Conservation (phyloP, 1,139 yeast species). For the Diutina mesorugosa region DNA sequence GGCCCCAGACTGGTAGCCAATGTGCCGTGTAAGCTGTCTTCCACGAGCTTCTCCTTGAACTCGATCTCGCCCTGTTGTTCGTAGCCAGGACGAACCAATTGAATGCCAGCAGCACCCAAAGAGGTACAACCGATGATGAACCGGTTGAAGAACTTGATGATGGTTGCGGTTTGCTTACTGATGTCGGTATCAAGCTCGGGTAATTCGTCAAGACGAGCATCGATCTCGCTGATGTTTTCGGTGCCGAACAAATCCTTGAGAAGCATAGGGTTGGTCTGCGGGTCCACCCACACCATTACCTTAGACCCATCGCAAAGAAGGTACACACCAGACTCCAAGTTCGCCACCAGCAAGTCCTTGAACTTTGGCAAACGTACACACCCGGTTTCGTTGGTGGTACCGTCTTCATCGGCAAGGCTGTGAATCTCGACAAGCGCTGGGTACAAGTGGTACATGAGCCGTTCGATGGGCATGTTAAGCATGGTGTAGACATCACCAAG, state of each 20-base stretch:
- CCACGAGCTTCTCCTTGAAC: slow-evolving; percentile 52
- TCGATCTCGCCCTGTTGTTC: slow-evolving; percentile 46
- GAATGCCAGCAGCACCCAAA: slow-evolving; percentile 30
- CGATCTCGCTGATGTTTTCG: slow-evolving; percentile 28
- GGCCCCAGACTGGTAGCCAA: slow-evolving; percentile 24
- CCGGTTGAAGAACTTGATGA: slow-evolving; percentile 39
- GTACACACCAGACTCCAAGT: slow-evolving; percentile 67
- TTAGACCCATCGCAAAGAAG: slow-evolving; percentile 58
- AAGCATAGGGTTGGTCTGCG: slow-evolving; percentile 53
- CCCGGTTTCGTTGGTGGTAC: slow-evolving; percentile 24
- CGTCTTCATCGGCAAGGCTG: slow-evolving; percentile 43
- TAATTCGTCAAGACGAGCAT: slow-evolving; percentile 42
- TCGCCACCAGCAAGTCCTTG: slow-evolving; percentile 30
- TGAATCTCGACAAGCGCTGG: slow-evolving; percentile 77
- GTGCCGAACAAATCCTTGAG: slow-evolving; percentile 69
- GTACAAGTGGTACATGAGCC: slow-evolving; percentile 54
- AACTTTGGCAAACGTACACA: slow-evolving; percentile 39
- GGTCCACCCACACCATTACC: slow-evolving; percentile 59
- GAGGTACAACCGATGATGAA: slow-evolving; percentile 21
- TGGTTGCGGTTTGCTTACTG: slow-evolving; percentile 52
- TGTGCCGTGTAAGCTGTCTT: slow-evolving; percentile 38
- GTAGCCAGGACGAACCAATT: slow-evolving; percentile 50
- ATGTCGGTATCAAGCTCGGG: slow-evolving; percentile 65
- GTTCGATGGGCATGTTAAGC: slow-evolving; percentile 43
- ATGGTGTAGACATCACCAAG: slow-evolving; percentile 45